Conservation (phyloP, 2,329 filamentous ascomycete genomes). For the Hypoxylon sp. region DNA sequence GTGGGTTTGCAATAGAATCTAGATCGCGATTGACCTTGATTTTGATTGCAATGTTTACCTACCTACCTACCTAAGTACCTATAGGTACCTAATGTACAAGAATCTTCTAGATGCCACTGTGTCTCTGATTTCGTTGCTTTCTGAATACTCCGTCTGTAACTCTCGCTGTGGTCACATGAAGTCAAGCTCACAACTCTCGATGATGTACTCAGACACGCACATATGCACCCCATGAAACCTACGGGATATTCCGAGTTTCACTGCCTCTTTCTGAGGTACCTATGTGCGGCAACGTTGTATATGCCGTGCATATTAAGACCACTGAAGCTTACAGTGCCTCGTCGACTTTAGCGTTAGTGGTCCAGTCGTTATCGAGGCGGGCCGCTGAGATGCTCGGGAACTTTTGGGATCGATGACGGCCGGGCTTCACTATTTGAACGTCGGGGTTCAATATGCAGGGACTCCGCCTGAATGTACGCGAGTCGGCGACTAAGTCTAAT, state of each 20-base stretch:
- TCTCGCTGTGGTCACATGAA: not conserved
- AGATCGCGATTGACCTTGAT: not conserved
- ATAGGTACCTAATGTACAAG: too few relatives aligned
- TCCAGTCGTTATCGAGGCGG: not conserved
- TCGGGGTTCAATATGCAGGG: constrained; percentile 21
- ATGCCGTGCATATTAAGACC: not conserved
- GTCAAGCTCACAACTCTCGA: not conserved
- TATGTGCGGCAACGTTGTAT: not conserved
- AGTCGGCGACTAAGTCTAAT: constrained; percentile 29
- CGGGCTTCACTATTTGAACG: constrained; percentile 24
- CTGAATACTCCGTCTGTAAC: not conserved
- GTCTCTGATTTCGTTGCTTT: not conserved
- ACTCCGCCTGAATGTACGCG: not conserved
- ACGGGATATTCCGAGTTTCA: constrained; percentile 1
- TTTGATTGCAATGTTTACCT: not conserved
- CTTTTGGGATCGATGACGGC: constrained; percentile 3
- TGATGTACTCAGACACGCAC: constrained; percentile 1
- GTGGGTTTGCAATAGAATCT: not conserved
- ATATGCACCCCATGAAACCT: constrained; percentile 16
- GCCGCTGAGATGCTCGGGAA: constrained; percentile 11
- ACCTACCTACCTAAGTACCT: too few relatives aligned
- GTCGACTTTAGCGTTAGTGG: not conserved
- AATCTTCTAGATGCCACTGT: too few relatives aligned
- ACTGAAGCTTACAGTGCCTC: not conserved
- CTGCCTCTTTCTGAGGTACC: not conserved